phyloP scores from a whole-genome alignment of 2,329 filamentous ascomycete species.

The Helicocarpus griseus region DNA sequence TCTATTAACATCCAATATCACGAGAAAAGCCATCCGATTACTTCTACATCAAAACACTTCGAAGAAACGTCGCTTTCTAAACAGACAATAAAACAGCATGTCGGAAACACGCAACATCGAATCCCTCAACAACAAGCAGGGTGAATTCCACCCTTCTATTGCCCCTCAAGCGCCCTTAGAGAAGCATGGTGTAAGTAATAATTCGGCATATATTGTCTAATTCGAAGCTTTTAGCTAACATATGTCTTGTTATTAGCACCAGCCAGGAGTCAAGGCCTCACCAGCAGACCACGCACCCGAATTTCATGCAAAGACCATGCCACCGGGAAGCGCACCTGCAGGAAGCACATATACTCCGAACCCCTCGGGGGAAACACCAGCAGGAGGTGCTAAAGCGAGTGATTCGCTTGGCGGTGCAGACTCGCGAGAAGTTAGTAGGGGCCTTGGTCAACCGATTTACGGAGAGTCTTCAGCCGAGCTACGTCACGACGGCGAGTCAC shows the following conservation, averaged over 20 bases:
- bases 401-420: constrained; percentile 43
- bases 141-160: constrained; percentile 47
- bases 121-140: constrained; percentile 43
- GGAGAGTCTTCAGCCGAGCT: constrained; percentile 42
- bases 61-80: background rate
- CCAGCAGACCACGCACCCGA: constrained; percentile 49
- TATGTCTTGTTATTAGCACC: constrained; percentile 44
- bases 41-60: background rate
- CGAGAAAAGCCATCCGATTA: background rate
- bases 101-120: constrained; percentile 37
- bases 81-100: constrained; percentile 13
- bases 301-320: constrained; percentile 52
- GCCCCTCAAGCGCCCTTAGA: constrained; percentile 44
- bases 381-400: constrained; percentile 27
- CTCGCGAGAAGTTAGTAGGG: constrained; percentile 44
- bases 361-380: constrained; percentile 18
- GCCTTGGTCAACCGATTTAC: constrained; percentile 42
- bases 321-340: constrained; percentile 54
- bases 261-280: constrained; percentile 51
- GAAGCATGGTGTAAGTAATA: constrained; percentile 47
- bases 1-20: background rate
- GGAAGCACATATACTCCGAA: constrained; percentile 40
- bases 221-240: constrained; percentile 8
- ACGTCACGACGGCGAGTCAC: constrained; percentile 35
- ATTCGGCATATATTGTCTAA: no score